Evolutionary conservation across 2,329 filamentous ascomycete genomes (phyloP).

Genomic region (Pseudovirgaria hyperparasitica): DNA sequence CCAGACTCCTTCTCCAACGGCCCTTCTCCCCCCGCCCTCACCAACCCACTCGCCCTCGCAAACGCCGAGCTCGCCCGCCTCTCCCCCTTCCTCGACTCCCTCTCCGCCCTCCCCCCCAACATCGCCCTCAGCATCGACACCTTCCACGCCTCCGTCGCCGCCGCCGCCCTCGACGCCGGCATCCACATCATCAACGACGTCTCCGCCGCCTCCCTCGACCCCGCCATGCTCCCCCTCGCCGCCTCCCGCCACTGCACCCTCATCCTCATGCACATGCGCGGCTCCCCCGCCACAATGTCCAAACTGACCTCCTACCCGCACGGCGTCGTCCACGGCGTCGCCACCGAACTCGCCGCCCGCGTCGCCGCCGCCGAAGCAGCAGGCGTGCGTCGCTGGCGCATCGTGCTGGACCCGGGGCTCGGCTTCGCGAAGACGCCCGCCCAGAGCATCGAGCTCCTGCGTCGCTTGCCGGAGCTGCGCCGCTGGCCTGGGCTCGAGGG

Average conservation of each 20-base stretch:
- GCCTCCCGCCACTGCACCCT: slow-evolving; percentile 68
- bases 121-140: slow-evolving; percentile 85
- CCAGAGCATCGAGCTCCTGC: slow-evolving; percentile 73
- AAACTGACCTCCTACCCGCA: slow-evolving; percentile 48
- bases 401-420: slow-evolving; percentile 85
- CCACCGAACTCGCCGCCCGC: slow-evolving; percentile 54
- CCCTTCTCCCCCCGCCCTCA: slow-evolving; percentile 44
- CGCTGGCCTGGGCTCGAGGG: slow-evolving; percentile 41
- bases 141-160: slow-evolving; percentile 74
- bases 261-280: slow-evolving; percentile 87
- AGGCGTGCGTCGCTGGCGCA: slow-evolving; percentile 82
- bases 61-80: slow-evolving; percentile 68
- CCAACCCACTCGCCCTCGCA: slow-evolving; percentile 50
- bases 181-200: slow-evolving; percentile 94
- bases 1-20: slow-evolving; percentile 97
- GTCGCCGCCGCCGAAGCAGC: slow-evolving; percentile 65
- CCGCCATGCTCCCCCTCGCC: slow-evolving; percentile 68
- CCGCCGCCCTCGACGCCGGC: slow-evolving; percentile 61
- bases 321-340: slow-evolving; percentile 54
- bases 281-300: slow-evolving; percentile 72
- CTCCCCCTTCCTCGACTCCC: slow-evolving; percentile 62
- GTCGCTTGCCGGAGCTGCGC: slow-evolving; percentile 48
- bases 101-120: slow-evolving; percentile 53
- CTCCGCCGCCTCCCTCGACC: slow-evolving; percentile 67
- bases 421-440: slow-evolving; percentile 78